Evolutionary conservation across 345 rosid genomes (phyloP).

Genomic region (Ailanthus altissimus): DNA sequence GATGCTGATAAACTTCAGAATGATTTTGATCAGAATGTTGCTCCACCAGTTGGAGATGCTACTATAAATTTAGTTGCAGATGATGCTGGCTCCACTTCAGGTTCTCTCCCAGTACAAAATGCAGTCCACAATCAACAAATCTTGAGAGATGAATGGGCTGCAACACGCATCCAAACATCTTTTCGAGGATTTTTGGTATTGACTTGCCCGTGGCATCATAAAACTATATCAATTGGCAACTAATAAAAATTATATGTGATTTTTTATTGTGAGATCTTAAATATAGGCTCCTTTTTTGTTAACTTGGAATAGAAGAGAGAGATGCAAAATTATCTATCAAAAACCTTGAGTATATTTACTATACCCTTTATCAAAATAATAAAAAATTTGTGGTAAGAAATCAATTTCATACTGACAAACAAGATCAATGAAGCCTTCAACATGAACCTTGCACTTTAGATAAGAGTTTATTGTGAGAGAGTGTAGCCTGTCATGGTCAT

Average conservation of each 20-base stretch:
- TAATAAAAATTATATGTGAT: constrained; percentile 2
- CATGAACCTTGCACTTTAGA: not conserved
- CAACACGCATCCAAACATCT: constrained; percentile 84
- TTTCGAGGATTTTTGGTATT: constrained; percentile 95
- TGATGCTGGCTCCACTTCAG: constrained; percentile 50
- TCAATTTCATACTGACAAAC: not conserved
- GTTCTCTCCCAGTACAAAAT: constrained; percentile 53
- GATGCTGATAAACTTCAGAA: constrained; percentile 51
- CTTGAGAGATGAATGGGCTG: constrained; percentile 65
- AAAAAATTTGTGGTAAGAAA: not conserved
- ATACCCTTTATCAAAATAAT: not conserved
- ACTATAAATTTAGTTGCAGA: constrained; percentile 38
- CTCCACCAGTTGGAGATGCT: constrained; percentile 34
- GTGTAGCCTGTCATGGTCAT: not conserved
- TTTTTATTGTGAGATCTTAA: not conserved
- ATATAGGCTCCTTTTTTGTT: not conserved
- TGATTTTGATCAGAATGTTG: constrained; percentile 45
- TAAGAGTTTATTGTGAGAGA: not conserved
- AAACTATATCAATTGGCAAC: constrained; percentile 1
- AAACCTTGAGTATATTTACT: not conserved
- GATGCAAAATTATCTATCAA: not conserved
- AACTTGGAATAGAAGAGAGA: constrained; percentile 4
- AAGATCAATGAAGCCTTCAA: not conserved
- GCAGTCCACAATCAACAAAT: constrained; percentile 41
- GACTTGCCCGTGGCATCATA: constrained; percentile 1